Evolutionary conservation across 2,329 filamentous ascomycete species (phyloP), one percentile per base, ranked within the genome.

Genomic region (Xylariales sp.): DNA sequence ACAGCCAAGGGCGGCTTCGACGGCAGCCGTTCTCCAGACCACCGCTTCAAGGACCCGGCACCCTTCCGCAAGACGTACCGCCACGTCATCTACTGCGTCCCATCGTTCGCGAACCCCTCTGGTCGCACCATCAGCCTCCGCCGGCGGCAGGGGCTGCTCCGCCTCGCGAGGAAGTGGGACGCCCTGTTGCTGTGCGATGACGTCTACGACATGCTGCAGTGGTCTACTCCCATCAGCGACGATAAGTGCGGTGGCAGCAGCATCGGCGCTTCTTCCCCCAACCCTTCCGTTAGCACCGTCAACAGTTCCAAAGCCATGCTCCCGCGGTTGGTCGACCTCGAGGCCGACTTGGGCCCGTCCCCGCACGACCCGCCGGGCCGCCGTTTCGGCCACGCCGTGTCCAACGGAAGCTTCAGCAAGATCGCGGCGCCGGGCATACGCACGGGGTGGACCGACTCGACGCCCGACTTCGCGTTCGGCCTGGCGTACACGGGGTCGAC

Each of bases 201-300:
- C 59, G 89, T 97, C 8, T 98, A 98, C 57, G 91, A 97, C 59
- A 84, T 91, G 48, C 70, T 97, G 5, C 85, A 90, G 56, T 96
- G 89, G 88, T 74, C 78, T 3, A 17, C 45, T 6, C 40, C 32
- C 17, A 43, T 36, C 20, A 14, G 8, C 14, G 13, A 18, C 13
- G n/a, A n/a, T n/a, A n/a, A n/a, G n/a, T n/a, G n/a, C n/a, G n/a
- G n/a, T n/a, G n/a, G n/a, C n/a, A 4, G 6, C 20, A 8, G 15
- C 31, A 5, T 17, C 35, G 24, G 17, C 32, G 3, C 10, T 25
- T 25, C 29, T 5, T 11, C 40, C 1, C 23, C 33, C 6, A 7
- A 27, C 17, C 27, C 38, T 3, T 28, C 45, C 5, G 24, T 10
- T 13, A 33, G 32, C 29, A 5, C 37, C 38, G 58, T 46, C 49